Percentiles rank a stretch among this genome's conserved stretches.
These are phyloP conservation scores for Phytophthora cajani DNA, from an alignment of 352 stramenopile genomes.

Conservation along the genomic window DNA sequence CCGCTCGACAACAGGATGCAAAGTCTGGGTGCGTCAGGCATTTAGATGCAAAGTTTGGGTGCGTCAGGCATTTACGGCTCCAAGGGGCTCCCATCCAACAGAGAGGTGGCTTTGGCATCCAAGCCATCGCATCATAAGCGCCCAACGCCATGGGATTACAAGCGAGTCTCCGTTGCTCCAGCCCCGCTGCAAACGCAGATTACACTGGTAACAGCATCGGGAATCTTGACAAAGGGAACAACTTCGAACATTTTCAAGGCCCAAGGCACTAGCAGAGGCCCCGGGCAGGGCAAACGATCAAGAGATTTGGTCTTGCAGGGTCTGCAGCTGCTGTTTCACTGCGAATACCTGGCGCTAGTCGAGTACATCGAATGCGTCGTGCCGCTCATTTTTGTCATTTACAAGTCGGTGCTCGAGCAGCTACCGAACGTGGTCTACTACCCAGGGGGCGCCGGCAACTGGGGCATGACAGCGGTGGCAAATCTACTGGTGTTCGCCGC, in stretches of 20 bases:
- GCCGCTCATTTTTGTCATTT: constrained; percentile 41
- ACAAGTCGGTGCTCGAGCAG: constrained; percentile 40
- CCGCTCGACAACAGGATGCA: constrained; percentile 16
- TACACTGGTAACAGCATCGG: constrained; percentile 5
- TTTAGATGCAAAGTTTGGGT: constrained; percentile 14
- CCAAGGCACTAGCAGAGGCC: background rate
- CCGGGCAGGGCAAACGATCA: constrained; percentile 1
- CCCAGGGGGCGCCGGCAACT: constrained; percentile 13
- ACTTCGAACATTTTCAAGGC: background rate
- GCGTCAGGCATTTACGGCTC: constrained; percentile 11
- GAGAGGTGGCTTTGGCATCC: constrained; percentile 1
- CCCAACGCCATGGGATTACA: background rate
- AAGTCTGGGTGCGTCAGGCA: constrained; percentile 10
- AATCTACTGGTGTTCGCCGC: constrained; percentile 33
- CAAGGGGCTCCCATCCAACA: constrained; percentile 15
- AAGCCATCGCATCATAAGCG: background rate
- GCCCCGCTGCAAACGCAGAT: background rate
- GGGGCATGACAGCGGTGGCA: constrained; percentile 11
- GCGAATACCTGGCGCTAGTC: constrained; percentile 39
- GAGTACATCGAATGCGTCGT: constrained; percentile 56
- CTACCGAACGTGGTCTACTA: constrained; percentile 50
- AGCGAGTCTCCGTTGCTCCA: constrained; percentile 8
- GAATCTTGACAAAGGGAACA: background rate
- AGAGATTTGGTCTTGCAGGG: constrained; percentile 25
- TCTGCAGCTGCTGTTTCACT: constrained; percentile 45